Conservation (phyloP, 2,329 filamentous ascomycete species). For the Eurotiales sp. region DNA sequence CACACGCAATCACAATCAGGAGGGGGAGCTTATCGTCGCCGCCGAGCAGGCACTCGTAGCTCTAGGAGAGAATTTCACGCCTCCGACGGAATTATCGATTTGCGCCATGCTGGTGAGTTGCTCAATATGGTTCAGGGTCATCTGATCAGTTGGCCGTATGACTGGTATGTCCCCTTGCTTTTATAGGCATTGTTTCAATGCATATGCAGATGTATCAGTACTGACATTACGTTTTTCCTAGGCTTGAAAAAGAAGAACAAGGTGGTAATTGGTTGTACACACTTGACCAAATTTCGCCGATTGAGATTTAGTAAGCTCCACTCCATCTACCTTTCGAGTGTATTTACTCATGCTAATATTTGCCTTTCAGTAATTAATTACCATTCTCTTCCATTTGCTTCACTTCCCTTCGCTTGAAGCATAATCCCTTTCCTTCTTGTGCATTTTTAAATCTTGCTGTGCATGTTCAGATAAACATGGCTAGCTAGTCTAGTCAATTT, state of each 20-base stretch:
- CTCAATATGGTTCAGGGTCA: conserved; percentile 80
- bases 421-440: not conserved
- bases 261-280: conserved; percentile 96
- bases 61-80: conserved; percentile 48
- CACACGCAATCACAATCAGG: conserved; percentile 17
- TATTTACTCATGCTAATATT: not conserved
- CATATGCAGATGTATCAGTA: conserved; percentile 7
- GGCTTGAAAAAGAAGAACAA: conserved; percentile 82
- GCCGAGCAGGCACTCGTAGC: conserved; percentile 44
- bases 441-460: not conserved
- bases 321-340: too few species aligned
- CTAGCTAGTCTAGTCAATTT: not conserved
- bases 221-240: conserved; percentile 23
- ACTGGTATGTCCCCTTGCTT: conserved; percentile 57
- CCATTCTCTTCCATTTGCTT: not conserved
- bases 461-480: not conserved
- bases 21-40: conserved; percentile 20
- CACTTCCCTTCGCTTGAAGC: not conserved
- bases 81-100: conserved; percentile 71
- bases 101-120: conserved; percentile 74
- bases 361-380: conserved; percentile 6
- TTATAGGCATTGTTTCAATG: not conserved
- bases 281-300: conserved; percentile 88
- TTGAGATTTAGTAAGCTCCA: conserved; percentile 74
- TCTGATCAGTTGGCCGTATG: conserved; percentile 88